Conservation (phyloP, 139 green algal species). For the Chlamydomonas sp. region DNA sequence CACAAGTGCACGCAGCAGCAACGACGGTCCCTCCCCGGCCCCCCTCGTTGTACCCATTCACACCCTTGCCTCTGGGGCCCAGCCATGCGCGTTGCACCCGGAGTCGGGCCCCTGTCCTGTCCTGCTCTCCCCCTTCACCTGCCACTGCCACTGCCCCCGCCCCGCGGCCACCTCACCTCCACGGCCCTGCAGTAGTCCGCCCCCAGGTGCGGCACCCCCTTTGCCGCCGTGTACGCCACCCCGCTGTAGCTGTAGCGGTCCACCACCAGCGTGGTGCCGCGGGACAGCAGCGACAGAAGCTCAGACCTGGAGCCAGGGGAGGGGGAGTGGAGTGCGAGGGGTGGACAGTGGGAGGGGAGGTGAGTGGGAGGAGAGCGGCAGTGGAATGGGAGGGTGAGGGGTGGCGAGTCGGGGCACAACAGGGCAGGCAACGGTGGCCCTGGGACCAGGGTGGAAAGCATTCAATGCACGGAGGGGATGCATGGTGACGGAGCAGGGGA, state of each 20-base stretch:
- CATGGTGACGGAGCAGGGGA: too few relatives aligned
- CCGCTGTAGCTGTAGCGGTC: conserved; percentile 95
- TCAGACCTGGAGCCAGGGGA: conserved; percentile 42
- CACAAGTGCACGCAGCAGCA: too few relatives aligned
- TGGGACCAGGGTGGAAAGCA: too few relatives aligned
- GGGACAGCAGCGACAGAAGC: conserved; percentile 70
- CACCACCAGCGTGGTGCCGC: conserved; percentile 89
- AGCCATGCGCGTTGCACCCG: background rate
- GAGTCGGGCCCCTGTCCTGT: background rate
- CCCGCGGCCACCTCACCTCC: conserved; percentile 40
- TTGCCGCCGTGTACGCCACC: conserved; percentile 92
- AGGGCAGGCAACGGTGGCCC: too few relatives aligned
- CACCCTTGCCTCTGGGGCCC: background rate
- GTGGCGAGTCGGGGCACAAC: too few relatives aligned
- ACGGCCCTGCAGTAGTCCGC: conserved; percentile 67
- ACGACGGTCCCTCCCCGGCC: too few relatives aligned
- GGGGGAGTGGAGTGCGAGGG: too few relatives aligned
- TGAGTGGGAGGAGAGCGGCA: background rate
- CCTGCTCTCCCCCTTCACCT: background rate
- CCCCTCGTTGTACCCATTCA: too few relatives aligned
- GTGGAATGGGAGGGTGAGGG: too few relatives aligned
- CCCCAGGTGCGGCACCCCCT: conserved; percentile 53
- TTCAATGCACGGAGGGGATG: too few relatives aligned
- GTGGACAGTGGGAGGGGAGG: background rate
- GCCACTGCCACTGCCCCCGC: conserved; percentile 12